phyloP scores from a whole-genome alignment of 2,329 filamentous ascomycete genomes.

The Dactylella cylindrospora region DNA sequence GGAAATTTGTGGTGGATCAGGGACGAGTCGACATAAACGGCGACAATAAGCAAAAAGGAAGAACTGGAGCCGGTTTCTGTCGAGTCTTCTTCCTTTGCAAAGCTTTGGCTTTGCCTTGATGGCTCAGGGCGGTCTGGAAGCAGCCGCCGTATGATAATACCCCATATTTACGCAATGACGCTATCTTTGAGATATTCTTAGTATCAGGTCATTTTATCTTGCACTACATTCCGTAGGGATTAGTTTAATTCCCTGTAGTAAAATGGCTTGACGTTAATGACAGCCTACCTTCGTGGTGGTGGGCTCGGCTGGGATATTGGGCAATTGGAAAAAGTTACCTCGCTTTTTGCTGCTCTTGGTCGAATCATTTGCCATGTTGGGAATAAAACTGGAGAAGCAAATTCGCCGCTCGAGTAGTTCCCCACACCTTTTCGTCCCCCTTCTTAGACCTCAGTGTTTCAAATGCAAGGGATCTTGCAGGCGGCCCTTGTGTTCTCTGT shows the following conservation, averaged over 20 bases:
- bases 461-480: conserved; percentile 5
- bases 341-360: too few species aligned
- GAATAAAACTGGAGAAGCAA: conserved; percentile 1
- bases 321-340: too few species aligned
- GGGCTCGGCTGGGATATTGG: neutral
- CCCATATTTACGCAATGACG: neutral
- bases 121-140: too few species aligned
- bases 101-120: too few species aligned
- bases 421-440: neutral
- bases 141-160: conserved; percentile 4
- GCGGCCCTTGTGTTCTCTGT: neutral
- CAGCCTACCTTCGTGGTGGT: neutral
- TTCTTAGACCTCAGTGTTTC: conserved; percentile 5
- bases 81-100: too few species aligned
- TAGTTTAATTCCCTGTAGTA: neutral
- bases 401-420: neutral
- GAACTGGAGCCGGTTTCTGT: neutral
- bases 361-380: neutral
- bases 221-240: neutral
- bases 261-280: too few species aligned
- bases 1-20: too few species aligned
- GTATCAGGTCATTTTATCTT: conserved; percentile 3
- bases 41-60: neutral
- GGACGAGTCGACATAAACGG: neutral
- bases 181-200: neutral